Evolutionary conservation across 352 stramenopile species (phyloP).

Genomic region (Globisporangium okanoganense): DNA sequence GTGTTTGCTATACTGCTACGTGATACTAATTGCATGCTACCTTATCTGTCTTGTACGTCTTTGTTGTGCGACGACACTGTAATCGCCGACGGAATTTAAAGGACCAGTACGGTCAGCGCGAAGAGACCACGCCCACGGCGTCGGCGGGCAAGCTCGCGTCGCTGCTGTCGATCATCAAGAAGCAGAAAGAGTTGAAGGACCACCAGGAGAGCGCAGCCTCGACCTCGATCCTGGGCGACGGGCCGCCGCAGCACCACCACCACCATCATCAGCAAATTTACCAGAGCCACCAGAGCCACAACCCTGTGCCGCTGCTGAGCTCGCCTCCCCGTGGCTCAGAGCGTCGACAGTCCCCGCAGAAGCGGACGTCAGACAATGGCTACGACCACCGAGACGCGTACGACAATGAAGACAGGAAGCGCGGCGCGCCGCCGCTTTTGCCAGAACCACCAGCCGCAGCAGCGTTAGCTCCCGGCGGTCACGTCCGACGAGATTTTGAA

Average conservation of each 20-base stretch:
- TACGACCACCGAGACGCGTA: constrained; percentile 3
- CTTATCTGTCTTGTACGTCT: background rate
- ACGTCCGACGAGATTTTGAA: constrained; percentile 24
- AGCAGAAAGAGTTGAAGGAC: constrained; percentile 62
- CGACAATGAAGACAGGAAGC: constrained; percentile 8
- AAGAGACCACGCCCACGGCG: constrained; percentile 32
- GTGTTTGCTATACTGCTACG: background rate
- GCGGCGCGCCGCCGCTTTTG: constrained; percentile 4
- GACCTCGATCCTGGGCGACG: constrained; percentile 7
- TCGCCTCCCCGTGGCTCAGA: constrained; percentile 3
- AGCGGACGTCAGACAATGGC: background rate
- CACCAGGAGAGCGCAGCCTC: constrained; percentile 12
- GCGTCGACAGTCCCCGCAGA: constrained; percentile 2
- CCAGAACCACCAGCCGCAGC: constrained; percentile 12
- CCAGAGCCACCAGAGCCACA: background rate
- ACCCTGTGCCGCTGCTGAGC: background rate
- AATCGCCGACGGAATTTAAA: constrained; percentile 8
- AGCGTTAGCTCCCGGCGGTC: constrained; percentile 10
- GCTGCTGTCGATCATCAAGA: constrained; percentile 81
- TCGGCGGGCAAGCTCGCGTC: constrained; percentile 64
- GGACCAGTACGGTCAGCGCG: constrained; percentile 11
- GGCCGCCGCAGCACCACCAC: background rate
- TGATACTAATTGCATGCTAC: constrained; percentile 1
- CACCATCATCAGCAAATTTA: no score
- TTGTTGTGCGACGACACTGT: constrained; percentile 1